Percentiles rank a stretch among this genome's conserved stretches.
Conservation (phyloP, 106 monocot species). For the Dioscorea alata region DNA sequence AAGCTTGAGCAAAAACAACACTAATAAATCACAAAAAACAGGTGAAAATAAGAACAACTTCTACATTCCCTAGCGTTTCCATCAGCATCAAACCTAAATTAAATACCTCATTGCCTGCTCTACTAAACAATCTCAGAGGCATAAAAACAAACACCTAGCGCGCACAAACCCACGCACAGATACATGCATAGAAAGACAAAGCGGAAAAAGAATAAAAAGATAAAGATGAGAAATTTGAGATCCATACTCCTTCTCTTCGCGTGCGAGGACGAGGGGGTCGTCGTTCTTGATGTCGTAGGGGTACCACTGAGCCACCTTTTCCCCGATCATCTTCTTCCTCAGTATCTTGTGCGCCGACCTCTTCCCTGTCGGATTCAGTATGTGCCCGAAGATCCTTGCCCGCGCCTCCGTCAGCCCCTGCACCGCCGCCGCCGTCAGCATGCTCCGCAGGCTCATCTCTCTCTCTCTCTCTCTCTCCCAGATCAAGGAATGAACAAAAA, state of each 20-base stretch:
- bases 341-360: constrained; percentile 81
- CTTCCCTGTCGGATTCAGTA: constrained; percentile 74
- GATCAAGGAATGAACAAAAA: neutral
- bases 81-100: no score
- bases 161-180: neutral
- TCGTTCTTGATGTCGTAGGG: constrained; percentile 90
- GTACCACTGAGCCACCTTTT: constrained; percentile 77
- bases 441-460: neutral
- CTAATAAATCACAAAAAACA: no score
- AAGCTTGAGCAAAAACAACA: no score
- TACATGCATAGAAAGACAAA: no score
- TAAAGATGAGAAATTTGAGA: neutral
- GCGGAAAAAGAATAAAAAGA: neutral
- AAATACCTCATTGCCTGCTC: no score
- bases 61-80: no score
- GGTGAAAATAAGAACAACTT: no score
- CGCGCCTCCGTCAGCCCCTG: constrained; percentile 74
- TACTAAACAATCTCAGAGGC: neutral
- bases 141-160: constrained; percentile 16
- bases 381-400: constrained; percentile 84
- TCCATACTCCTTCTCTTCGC: constrained; percentile 75
- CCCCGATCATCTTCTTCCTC: constrained; percentile 83
- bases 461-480: neutral
- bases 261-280: constrained; percentile 59
- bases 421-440: constrained; percentile 7